Percentiles rank a stretch among this genome's conserved stretches.
Conservation (phyloP, 1,284 basidiomycete species). For the Stereum hirsutum region DNA sequence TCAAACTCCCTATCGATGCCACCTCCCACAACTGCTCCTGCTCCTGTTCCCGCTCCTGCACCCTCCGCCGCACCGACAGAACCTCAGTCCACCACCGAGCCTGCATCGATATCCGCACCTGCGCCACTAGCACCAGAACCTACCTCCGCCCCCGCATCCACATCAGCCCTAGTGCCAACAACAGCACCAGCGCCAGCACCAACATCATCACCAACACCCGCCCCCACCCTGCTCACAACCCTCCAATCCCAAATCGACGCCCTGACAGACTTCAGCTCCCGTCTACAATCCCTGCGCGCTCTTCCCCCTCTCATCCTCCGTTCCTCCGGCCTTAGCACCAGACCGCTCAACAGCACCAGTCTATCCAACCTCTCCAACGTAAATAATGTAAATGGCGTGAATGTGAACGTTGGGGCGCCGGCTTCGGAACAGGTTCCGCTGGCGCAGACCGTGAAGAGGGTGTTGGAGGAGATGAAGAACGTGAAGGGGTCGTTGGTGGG, state of each 20-base stretch:
- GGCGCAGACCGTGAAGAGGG: constrained; percentile 2
- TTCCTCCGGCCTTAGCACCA: background rate
- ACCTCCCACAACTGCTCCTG: too few species aligned
- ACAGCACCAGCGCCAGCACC: too few species aligned
- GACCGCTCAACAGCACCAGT: constrained; percentile 1
- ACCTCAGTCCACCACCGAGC: too few species aligned
- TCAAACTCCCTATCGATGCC: too few species aligned
- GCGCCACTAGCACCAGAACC: too few species aligned
- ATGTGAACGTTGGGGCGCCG: too few species aligned
- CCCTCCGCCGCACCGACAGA: too few species aligned
- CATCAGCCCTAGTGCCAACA: too few species aligned
- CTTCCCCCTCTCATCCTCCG: constrained; percentile 10
- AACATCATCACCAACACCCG: constrained; percentile 1
- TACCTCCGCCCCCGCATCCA: too few species aligned
- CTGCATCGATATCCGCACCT: too few species aligned
- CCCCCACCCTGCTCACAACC: background rate
- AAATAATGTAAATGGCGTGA: too few species aligned
- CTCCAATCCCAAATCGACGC: constrained; percentile 13
- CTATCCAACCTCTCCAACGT: background rate
- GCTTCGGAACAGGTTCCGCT: constrained; percentile 1
- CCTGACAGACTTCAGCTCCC: constrained; percentile 9
- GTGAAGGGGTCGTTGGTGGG: constrained; percentile 5
- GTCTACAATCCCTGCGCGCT: constrained; percentile 9
- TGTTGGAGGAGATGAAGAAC: constrained; percentile 6
- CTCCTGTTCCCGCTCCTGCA: too few species aligned